A percentile compares a stretch with the other conserved stretches of the same genome.
Conservation (phyloP, 441 rosid species). For the Raphanus hybrid region DNA sequence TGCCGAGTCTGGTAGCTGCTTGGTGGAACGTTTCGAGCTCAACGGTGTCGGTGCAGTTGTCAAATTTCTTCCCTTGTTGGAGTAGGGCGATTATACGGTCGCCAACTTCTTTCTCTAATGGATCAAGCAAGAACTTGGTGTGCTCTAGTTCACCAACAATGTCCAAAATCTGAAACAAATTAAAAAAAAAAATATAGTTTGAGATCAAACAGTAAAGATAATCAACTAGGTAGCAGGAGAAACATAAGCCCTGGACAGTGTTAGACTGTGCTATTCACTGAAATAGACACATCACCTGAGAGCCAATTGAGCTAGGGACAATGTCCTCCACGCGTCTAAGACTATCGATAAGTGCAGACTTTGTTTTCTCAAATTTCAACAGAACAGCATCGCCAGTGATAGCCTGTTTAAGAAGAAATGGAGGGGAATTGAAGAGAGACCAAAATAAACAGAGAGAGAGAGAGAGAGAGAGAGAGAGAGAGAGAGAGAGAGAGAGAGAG, state of each 20-base stretch:
- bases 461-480: not conserved
- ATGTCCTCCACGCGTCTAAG: slow-evolving; percentile 94
- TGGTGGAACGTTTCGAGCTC: slow-evolving; percentile 92
- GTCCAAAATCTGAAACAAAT: slow-evolving; percentile 71
- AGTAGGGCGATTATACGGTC: slow-evolving; percentile 80
- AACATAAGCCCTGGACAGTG: not conserved
- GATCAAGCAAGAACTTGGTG: slow-evolving; percentile 64
- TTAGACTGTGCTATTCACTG: not conserved
- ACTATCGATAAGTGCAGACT: slow-evolving; percentile 74
- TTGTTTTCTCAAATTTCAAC: slow-evolving; percentile 81
- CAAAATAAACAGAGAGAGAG: not conserved
- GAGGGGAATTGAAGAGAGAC: not conserved
- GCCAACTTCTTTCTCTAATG: slow-evolving; percentile 91
- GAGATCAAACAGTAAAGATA: not conserved
- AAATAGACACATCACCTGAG: slow-evolving; percentile 62
- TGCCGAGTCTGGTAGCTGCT: slow-evolving; percentile 79
- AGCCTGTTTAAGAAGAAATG: slow-evolving; percentile 60
- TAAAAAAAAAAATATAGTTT: not conserved
- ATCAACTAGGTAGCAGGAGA: not conserved
- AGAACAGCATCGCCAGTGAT: slow-evolving; percentile 94
- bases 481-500: not conserved
- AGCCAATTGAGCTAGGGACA: slow-evolving; percentile 86
- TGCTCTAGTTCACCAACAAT: slow-evolving; percentile 75
- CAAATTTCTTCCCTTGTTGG: slow-evolving; percentile 90
- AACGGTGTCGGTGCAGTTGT: slow-evolving; percentile 58